A percentile compares a stretch with the other conserved stretches of the same genome.
Conservation (phyloP, 129 eudicot species). For the Lonicera japonica region DNA sequence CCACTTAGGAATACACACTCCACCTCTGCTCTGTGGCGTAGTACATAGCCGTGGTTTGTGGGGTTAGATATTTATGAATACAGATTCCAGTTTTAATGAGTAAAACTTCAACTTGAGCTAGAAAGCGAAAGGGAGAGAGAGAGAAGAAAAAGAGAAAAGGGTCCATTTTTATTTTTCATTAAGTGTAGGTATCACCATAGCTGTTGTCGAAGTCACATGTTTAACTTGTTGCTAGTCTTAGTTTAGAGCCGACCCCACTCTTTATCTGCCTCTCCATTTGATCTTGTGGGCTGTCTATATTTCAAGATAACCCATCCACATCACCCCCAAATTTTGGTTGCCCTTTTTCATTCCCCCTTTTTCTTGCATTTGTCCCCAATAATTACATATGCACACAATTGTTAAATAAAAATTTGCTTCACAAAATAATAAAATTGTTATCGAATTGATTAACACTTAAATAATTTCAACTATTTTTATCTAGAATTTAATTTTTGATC, state of each 20-base stretch:
- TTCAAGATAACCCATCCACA: neutral
- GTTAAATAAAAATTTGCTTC: too few relatives aligned
- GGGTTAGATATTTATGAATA: conserved; percentile 12
- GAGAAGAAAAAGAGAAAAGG: neutral
- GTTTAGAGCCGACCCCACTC: neutral
- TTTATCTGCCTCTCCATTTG: neutral
- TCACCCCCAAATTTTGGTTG: neutral
- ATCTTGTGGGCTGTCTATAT: neutral
- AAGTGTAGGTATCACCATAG: neutral
- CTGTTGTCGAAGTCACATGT: neutral
- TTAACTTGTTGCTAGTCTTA: neutral
- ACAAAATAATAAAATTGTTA: too few relatives aligned
- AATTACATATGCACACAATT: too few relatives aligned
- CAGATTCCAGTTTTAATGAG: conserved; percentile 11
- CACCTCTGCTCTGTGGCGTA: too few relatives aligned
- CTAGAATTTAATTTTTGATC: too few relatives aligned
- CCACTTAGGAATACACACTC: too few relatives aligned
- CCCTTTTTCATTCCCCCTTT: too few relatives aligned
- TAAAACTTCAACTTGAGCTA: conserved; percentile 7
- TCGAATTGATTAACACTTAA: too few relatives aligned
- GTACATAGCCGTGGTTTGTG: too few relatives aligned
- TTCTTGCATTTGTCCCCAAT: too few relatives aligned
- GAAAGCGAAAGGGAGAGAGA: neutral
- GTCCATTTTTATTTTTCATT: conserved; percentile 5
- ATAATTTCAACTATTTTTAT: too few relatives aligned